Evolutionary conservation across 2,329 filamentous ascomycete species (phyloP), one percentile per base, ranked within the genome.

Genomic region (Penicillium glabrum): DNA sequence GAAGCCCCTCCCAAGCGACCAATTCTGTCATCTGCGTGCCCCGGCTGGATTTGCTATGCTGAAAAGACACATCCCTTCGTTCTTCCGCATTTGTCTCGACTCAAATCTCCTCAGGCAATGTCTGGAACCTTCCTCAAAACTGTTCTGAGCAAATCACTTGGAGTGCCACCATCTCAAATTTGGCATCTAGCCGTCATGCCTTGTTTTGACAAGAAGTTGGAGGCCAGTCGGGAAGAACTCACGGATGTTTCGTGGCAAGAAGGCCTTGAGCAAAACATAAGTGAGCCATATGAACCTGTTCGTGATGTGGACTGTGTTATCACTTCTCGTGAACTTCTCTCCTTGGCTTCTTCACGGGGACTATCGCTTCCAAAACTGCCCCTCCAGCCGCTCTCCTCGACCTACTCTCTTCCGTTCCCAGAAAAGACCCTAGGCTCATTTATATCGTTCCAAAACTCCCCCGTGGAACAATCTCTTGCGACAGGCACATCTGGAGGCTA

Each of bases 141-240:
- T 0, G 85, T 89, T 0, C 78, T 99, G 35, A 91, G 89, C 73
- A 86, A 85, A 63, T 83, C 80, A 51, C 82, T 93, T 60, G 85
- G 85, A 33, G 86, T 97, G 48, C 75, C 88, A 1, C 89, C 92
- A 0, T 86, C 88, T 61, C 86, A 87, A 64, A 92, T 99, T 71
- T 99, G 93, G 91, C 93, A 98, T 74, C 76, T 98, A 52, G 91
- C 93, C 13, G 83, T 99, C 46, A 99, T 99, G 95, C 95, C 95
- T 21, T 99, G 95, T 74, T 98, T 99, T 73, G 95, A 99, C 75
- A 99, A 99, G 80, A 99, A 99, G 75, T 83, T 99, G 27, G 95
- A 99, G 77, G 95, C 95, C 7, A 96, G 92, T 66, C 87, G 95
- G 52, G 89, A 92, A 73, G 95, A 99, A 75, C 83, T 99, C 39